Evolutionary conservation across 805 yeast genomes (phyloP).

Genomic region (Ogataea siamensis): DNA sequence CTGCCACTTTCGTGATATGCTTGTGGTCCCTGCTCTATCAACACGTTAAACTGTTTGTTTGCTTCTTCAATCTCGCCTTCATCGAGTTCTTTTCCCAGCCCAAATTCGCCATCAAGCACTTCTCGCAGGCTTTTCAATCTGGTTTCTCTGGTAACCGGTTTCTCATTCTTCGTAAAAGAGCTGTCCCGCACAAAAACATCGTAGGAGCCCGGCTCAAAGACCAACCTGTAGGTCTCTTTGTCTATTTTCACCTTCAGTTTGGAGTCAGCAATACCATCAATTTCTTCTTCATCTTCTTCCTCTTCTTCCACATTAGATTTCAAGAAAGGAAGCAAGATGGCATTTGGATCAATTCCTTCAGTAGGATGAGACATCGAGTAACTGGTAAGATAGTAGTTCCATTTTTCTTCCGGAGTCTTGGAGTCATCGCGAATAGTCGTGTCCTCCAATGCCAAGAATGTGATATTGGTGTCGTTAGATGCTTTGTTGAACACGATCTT

Average conservation of each 20-base stretch:
- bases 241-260: constrained; percentile 77
- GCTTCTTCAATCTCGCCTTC: constrained; percentile 36
- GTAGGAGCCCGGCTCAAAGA: constrained; percentile 73
- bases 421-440: constrained; percentile 70
- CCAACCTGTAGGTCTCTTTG: constrained; percentile 72
- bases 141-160: constrained; percentile 14
- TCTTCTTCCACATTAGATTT: constrained; percentile 54
- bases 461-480: constrained; percentile 58
- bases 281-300: constrained; percentile 37
- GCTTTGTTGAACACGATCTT: constrained; percentile 68
- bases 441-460: constrained; percentile 85
- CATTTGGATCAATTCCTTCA: constrained; percentile 84
- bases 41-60: constrained; percentile 34
- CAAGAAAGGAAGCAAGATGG: constrained; percentile 76
- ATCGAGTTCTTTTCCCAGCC: constrained; percentile 53
- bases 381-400: constrained; percentile 92
- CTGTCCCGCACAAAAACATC: constrained; percentile 75
- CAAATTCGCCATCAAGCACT: constrained; percentile 50
- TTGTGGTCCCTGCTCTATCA: constrained; percentile 42
- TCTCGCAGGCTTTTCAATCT: constrained; percentile 32
- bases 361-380: constrained; percentile 95
- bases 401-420: constrained; percentile 69
- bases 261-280: constrained; percentile 65
- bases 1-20: constrained; percentile 27
- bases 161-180: constrained; percentile 38